These are phyloP conservation scores for Podila epigama DNA, from an alignment of 192 early-diverging fungal genomes.

Conservation along the genomic window DNA sequence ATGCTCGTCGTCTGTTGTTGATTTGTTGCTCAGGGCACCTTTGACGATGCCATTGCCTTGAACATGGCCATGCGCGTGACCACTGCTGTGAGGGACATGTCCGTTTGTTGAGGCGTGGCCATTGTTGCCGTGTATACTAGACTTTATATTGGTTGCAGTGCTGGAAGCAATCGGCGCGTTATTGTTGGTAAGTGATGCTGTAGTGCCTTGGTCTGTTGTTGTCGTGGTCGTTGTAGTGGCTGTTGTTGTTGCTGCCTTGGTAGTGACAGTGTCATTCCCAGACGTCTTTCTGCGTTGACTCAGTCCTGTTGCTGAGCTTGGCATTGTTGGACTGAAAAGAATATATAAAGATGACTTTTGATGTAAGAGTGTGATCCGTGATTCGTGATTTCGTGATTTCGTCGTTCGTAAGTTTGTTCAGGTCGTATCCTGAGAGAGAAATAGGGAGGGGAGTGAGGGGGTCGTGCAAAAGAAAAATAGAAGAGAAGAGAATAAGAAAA, in stretches of 20 bases:
- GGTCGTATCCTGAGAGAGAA: not conserved
- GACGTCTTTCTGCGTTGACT: conserved; percentile 3
- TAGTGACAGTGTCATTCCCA: not conserved
- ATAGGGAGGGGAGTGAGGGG: not conserved
- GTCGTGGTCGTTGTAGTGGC: conserved; percentile 1
- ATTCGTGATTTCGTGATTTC: too few species aligned
- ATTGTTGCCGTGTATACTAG: not conserved
- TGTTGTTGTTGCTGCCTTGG: conserved; percentile 12
- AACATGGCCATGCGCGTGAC: not conserved
- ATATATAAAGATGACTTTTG: not conserved
- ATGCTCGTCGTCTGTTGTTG: conserved; percentile 6
- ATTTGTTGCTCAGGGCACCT: conserved; percentile 8
- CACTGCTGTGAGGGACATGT: not conserved
- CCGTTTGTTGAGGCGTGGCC: not conserved
- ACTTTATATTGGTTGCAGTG: not conserved
- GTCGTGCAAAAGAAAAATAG: not conserved
- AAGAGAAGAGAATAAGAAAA: not conserved
- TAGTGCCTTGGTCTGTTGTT: not conserved
- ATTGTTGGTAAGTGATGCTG: not conserved
- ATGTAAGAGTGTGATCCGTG: not conserved
- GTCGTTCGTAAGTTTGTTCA: not conserved
- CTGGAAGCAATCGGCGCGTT: not conserved
- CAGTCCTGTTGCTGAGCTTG: conserved; percentile 6
- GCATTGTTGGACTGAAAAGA: conserved; percentile 2
- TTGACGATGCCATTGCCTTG: conserved; percentile 4